Evolutionary conservation across 495 filamentous ascomycete genomes (phyloP).

Genomic region (Pseudomonodictys pantanalensis): DNA sequence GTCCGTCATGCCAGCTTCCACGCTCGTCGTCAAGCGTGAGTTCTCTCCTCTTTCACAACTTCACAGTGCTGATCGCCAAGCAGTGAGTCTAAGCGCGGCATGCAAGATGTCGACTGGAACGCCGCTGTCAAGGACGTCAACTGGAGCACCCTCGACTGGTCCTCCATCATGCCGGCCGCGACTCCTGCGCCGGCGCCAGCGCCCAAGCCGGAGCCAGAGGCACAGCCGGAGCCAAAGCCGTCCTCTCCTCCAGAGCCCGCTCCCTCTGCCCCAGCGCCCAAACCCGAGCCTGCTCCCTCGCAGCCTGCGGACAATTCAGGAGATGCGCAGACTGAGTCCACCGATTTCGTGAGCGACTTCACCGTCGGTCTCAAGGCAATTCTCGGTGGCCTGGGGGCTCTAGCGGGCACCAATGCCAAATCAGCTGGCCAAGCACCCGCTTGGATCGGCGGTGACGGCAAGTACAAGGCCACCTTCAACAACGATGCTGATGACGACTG

Average conservation of each 20-base stretch:
- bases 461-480: conserved; percentile 18
- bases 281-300: too few relatives aligned
- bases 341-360: too few relatives aligned
- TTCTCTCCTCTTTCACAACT: background rate
- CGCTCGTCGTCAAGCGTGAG: conserved; percentile 25
- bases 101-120: conserved; percentile 13
- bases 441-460: conserved; percentile 23
- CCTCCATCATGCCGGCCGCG: conserved; percentile 8
- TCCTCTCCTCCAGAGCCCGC: too few relatives aligned
- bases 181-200: background rate
- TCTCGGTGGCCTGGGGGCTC: background rate
- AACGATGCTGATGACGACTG: conserved; percentile 14
- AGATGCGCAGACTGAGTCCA: too few relatives aligned
- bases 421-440: background rate
- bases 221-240: too few relatives aligned
- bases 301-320: too few relatives aligned
- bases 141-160: conserved; percentile 25
- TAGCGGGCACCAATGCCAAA: conserved; percentile 10
- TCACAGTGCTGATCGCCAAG: background rate
- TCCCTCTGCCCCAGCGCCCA: too few relatives aligned
- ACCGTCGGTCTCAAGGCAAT: too few relatives aligned
- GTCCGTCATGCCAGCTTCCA: conserved; percentile 33
- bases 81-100: conserved; percentile 9
- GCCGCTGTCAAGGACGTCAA: conserved; percentile 13
- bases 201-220: too few relatives aligned